Conservation (phyloP, 2,329 filamentous ascomycete genomes). For the Leptographium galeiforme region DNA sequence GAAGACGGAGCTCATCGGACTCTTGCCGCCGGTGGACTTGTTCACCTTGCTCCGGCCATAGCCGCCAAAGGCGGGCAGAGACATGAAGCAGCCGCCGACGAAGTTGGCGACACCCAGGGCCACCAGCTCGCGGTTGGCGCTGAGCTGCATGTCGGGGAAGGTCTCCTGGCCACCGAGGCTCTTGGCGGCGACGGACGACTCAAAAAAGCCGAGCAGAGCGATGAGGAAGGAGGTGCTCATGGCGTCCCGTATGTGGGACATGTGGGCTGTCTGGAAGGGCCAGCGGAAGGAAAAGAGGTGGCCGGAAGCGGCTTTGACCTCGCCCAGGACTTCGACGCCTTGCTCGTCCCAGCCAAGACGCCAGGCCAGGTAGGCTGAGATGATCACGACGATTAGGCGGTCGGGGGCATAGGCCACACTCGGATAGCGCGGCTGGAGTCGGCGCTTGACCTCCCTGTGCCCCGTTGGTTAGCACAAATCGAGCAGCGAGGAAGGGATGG, state of each 20-base stretch:
- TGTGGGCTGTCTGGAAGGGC: constrained; percentile 64
- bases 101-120: constrained; percentile 84
- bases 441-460: constrained; percentile 62
- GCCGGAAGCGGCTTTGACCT: constrained; percentile 62
- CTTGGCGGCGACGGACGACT: constrained; percentile 92
- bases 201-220: constrained; percentile 92
- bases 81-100: constrained; percentile 83
- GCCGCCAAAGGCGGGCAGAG: constrained; percentile 84
- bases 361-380: constrained; percentile 72
- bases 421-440: constrained; percentile 65
- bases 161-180: constrained; percentile 59
- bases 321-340: constrained; percentile 73
- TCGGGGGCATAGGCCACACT: constrained; percentile 82
- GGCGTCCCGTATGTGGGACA: constrained; percentile 71
- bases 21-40: constrained; percentile 78
- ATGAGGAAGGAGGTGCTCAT: constrained; percentile 90
- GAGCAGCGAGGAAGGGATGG: neutral
- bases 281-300: constrained; percentile 68
- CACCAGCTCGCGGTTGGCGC: constrained; percentile 85
- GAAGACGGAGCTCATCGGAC: constrained; percentile 85
- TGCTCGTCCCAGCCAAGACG: constrained; percentile 62
- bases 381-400: constrained; percentile 75
- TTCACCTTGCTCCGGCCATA: constrained; percentile 96
- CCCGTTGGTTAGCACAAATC: neutral
- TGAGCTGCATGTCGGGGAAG: constrained; percentile 69